Evolutionary conservation across 108 stramenopile genomes (phyloP).

Genomic region (Skeletonema marinoi): DNA sequence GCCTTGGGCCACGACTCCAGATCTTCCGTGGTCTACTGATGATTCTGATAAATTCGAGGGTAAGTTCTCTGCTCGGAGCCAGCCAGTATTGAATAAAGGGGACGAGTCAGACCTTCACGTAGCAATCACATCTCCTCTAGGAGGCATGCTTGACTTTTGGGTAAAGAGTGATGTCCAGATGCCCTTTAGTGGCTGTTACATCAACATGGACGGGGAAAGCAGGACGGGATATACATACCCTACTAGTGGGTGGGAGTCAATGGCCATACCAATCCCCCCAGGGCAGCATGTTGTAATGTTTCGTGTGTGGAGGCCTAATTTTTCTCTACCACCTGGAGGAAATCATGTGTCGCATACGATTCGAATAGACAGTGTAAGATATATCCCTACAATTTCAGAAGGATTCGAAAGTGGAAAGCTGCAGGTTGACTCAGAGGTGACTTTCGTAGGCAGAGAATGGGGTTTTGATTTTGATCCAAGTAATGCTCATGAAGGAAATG

Average conservation of each 20-base stretch:
- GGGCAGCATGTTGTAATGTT: slow-evolving; percentile 29
- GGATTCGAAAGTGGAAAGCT: slow-evolving; percentile 18
- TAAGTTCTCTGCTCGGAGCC: slow-evolving; percentile 14
- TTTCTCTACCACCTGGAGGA: neutral
- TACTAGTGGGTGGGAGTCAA: neutral
- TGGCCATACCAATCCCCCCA: slow-evolving; percentile 3
- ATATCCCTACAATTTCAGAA: slow-evolving; percentile 11
- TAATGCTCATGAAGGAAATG: slow-evolving; percentile 2
- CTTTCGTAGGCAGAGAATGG: slow-evolving; percentile 1
- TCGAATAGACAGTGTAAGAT: slow-evolving; percentile 18
- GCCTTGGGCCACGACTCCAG: slow-evolving; percentile 23
- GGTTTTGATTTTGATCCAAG: slow-evolving; percentile 21
- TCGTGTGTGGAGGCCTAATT: slow-evolving; percentile 16
- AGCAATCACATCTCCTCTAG: slow-evolving; percentile 13
- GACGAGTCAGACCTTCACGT: slow-evolving; percentile 23
- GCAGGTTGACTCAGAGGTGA: neutral
- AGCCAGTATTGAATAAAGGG: neutral
- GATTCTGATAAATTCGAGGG: slow-evolving; percentile 2
- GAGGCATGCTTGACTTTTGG: slow-evolving; percentile 25
- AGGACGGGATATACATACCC: slow-evolving; percentile 30
- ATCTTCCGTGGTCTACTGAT: slow-evolving; percentile 28
- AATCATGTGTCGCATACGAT: slow-evolving; percentile 3
- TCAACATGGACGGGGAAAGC: slow-evolving; percentile 20
- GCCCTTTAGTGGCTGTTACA: slow-evolving; percentile 35
- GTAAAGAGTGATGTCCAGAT: slow-evolving; percentile 31